These are phyloP conservation scores for Antrodiella citrinella DNA, from an alignment of 768 basidiomycete genomes.

Conservation along the genomic window DNA sequence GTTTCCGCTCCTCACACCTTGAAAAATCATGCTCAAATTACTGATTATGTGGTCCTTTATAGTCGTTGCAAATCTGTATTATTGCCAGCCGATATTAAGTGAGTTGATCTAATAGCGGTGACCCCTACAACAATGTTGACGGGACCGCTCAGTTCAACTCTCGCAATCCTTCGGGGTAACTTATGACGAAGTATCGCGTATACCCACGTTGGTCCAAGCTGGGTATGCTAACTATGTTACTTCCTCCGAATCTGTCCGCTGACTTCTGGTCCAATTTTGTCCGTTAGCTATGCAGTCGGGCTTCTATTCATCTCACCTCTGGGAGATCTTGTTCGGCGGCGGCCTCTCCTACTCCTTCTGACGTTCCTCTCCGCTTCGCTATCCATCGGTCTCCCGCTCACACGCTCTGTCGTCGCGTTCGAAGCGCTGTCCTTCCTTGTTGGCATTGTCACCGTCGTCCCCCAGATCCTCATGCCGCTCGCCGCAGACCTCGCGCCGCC, in stretches of 20 bases:
- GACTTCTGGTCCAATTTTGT: background rate
- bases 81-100: constrained; percentile 77
- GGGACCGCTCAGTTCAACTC: constrained; percentile 21
- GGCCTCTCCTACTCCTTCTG: constrained; percentile 59
- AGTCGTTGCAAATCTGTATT: constrained; percentile 76
- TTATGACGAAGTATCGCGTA: constrained; percentile 34
- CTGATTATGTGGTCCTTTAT: too few species aligned
- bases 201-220: constrained; percentile 61
- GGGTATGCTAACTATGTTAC: constrained; percentile 33
- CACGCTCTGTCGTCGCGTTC: constrained; percentile 49
- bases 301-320: constrained; percentile 65
- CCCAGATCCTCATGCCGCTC: constrained; percentile 66
- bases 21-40: too few species aligned
- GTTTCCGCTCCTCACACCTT: too few species aligned
- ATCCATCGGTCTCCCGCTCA: constrained; percentile 65
- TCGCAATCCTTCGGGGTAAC: constrained; percentile 29
- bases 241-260: too few species aligned
- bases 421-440: constrained; percentile 64
- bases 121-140: too few species aligned
- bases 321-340: constrained; percentile 73
- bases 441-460: constrained; percentile 62
- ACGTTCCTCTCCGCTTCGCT: constrained; percentile 46
- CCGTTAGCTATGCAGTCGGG: constrained; percentile 20
- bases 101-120: too few species aligned
- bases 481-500: constrained; percentile 80